Percentiles rank a stretch among this genome's conserved stretches.
phyloP scores from a whole-genome alignment of 768 basidiomycete species.

The Baorangia bicolor region DNA sequence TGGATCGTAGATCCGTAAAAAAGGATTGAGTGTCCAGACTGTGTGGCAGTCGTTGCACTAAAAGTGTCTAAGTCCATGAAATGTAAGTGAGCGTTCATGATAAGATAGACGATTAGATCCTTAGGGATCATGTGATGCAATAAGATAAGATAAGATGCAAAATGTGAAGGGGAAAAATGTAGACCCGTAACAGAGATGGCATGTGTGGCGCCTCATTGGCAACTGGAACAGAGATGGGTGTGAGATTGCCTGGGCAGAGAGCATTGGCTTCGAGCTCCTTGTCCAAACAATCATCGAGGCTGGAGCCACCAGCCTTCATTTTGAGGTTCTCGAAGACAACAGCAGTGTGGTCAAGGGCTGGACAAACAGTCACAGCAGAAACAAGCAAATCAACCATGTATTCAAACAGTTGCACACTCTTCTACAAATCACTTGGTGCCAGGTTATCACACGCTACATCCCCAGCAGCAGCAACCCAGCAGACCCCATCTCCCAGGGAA shows the following conservation, averaged over 20 bases:
- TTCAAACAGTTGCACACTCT: neutral
- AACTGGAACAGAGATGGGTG: neutral
- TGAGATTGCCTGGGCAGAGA: neutral
- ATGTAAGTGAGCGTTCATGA: too few relatives aligned
- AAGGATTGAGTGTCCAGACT: too few relatives aligned
- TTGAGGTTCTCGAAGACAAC: neutral
- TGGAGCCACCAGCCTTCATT: neutral
- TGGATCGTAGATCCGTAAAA: too few relatives aligned
- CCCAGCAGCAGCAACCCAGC: constrained; percentile 15
- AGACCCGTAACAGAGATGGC: too few relatives aligned
- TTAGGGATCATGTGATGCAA: too few relatives aligned
- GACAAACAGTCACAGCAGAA: neutral
- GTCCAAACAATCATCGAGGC: neutral
- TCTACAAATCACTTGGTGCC: neutral
- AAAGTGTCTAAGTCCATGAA: too few relatives aligned
- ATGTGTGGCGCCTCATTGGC: neutral
- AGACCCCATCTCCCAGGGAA: neutral
- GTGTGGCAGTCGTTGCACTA: too few relatives aligned
- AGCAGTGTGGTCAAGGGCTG: neutral
- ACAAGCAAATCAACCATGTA: too few relatives aligned
- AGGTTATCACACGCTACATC: neutral
- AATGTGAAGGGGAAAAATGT: too few relatives aligned
- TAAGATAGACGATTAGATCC: too few relatives aligned
- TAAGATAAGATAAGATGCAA: too few relatives aligned
- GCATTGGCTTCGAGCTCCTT: neutral